Base-by-base conservation (phyloP, 352 stramenopile genomes). In the Pythium rishiriense region DNA sequence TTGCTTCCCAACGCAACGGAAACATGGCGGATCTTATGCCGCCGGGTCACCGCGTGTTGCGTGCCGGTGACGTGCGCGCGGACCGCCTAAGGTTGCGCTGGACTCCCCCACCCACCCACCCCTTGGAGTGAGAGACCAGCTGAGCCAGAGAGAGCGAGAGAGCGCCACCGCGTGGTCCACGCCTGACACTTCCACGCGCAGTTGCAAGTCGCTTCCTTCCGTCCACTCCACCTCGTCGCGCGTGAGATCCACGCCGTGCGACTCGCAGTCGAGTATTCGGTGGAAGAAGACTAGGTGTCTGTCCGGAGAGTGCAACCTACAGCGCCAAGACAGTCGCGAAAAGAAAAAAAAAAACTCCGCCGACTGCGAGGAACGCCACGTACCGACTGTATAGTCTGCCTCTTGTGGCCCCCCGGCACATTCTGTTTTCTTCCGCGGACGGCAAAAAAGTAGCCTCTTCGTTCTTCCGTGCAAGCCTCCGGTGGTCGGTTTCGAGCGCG, bases 181-280 rank as follows among this genome's bases (percentile, higher is more conserved):
- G 35, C 12, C 35, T 9, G 35, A 41, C 35, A 41, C 35, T 14
- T 41, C 12, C 35, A 41, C 5, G 11, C 2, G 35, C 37, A 43
- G 37, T n/a, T 43, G 37, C 37, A 43, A n/a, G n/a, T n/a, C n/a
- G n/a, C 2, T 43, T 43, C 37, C 37, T 43, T 43, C 37, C 37
- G 12, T 43, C 37, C 37, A 17, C 37, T 43, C 37, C 37, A 43
- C 37, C 37, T 43, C 37, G 37, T 43, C 37, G 37, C 6, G n/a
- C n/a, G 37, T 17, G 37, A 21, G 37, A n/a, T 43, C 37, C 9
- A 4, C 11, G 6, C 37, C 37, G 37, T 43, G 37, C 37, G 37
- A 43, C 37, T 43, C n/a, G 37, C 37, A n/a, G n/a, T n/a, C n/a
- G n/a, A n/a, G n/a, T n/a, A 43, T 43, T 43, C 37, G 37, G 37